Evolutionary conservation across 345 rosid species (phyloP).

Genomic region (Eucalyptus polyanthemos): DNA sequence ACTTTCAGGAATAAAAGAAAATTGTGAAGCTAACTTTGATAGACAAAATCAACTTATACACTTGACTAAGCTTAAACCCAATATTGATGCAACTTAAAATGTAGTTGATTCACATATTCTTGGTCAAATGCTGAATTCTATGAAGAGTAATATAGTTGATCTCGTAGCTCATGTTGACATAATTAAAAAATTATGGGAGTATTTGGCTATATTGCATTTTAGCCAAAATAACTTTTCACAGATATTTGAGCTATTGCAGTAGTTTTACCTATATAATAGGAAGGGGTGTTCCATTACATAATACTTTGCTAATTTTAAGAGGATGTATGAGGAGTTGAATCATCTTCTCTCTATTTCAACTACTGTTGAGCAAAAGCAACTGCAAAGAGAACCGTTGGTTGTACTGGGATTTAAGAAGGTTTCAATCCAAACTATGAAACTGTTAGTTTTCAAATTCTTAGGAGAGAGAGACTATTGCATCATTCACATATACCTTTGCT

Average conservation of each 20-base stretch:
- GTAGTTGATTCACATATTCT: too few relatives aligned
- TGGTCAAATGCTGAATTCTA: too few relatives aligned
- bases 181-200: not conserved
- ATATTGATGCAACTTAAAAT: too few relatives aligned
- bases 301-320: not conserved
- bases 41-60: too few relatives aligned
- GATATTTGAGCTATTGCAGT: fast-evolving
- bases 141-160: too few relatives aligned
- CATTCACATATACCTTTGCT: not conserved
- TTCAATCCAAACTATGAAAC: not conserved
- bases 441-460: not conserved
- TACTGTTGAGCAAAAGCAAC: not conserved
- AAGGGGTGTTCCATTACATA: not conserved
- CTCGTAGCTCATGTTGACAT: not conserved
- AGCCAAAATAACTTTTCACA: not conserved
- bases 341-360: not conserved
- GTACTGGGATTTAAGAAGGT: not conserved
- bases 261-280: not conserved
- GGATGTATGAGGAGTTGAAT: not conserved
- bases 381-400: not conserved
- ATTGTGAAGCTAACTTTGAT: too few relatives aligned
- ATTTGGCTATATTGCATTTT: not conserved
- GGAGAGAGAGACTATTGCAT: not conserved
- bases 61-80: too few relatives aligned
- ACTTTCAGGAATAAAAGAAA: too few relatives aligned